phyloP scores from a whole-genome alignment of 306 rosid genomes.

The Luffa acutangula region DNA sequence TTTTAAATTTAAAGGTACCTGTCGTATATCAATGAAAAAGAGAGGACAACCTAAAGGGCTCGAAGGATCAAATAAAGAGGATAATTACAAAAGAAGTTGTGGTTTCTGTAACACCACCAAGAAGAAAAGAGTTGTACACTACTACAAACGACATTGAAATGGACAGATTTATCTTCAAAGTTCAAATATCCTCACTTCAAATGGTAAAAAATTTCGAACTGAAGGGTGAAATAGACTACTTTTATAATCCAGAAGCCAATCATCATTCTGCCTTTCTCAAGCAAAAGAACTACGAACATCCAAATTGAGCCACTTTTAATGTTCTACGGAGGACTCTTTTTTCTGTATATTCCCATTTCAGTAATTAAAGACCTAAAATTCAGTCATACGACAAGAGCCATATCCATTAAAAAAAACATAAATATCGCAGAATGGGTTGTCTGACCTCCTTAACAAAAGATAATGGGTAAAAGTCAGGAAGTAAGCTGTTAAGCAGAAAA shows the following conservation, averaged over 20 bases:
- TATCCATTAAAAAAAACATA: neutral
- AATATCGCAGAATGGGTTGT: neutral
- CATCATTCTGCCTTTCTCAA: neutral
- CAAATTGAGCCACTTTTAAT: neutral
- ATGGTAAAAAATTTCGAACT: neutral
- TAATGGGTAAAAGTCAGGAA: neutral
- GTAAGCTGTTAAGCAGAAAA: conserved; percentile 2
- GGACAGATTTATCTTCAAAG: no score
- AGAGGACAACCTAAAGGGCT: neutral
- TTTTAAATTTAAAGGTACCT: no score
- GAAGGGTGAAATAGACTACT: neutral
- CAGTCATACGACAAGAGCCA: neutral
- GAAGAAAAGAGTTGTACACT: neutral
- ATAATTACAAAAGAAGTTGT: neutral
- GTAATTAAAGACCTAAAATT: neutral
- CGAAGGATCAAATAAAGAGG: neutral
- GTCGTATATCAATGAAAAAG: no score
- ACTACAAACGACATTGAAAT: no score
- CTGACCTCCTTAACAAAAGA: conserved; percentile 8
- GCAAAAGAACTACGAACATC: neutral
- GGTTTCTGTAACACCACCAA: neutral
- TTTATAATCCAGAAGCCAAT: neutral
- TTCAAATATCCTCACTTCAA: neutral
- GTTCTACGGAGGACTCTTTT: neutral
- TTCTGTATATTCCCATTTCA: neutral